A percentile compares a stretch with the other conserved stretches of the same genome.
Conservation (phyloP, 2,329 filamentous ascomycete genomes). For the Epichloe gansuensis region DNA sequence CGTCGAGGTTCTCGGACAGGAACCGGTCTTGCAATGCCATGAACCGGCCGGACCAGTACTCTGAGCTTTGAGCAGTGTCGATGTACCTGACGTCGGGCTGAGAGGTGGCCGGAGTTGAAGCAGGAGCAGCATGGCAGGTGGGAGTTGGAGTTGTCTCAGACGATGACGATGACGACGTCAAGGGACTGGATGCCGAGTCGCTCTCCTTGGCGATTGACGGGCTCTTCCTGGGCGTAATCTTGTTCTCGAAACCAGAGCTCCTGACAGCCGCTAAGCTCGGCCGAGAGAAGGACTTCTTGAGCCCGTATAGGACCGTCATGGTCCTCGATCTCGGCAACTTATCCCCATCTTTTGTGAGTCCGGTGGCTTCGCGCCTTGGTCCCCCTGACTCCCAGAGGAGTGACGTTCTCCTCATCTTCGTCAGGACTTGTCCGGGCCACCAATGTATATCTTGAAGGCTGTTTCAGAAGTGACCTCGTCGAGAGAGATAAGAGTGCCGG, state of each 20-base stretch:
- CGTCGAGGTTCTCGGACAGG: conserved; percentile 16
- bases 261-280: conserved; percentile 13
- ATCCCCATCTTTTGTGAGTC: conserved; percentile 5
- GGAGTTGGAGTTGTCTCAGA: not conserved
- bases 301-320: conserved; percentile 30
- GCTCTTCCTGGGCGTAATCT: not conserved
- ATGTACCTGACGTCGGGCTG: conserved; percentile 21
- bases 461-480: conserved; percentile 10
- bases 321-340: conserved; percentile 33
- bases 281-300: conserved; percentile 33
- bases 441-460: conserved; percentile 8
- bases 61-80: conserved; percentile 29
- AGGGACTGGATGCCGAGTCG: not conserved
- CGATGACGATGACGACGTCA: not conserved
- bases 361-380: not conserved
- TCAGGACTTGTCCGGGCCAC: not conserved
- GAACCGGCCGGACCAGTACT: conserved; percentile 54
- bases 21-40: conserved; percentile 40
- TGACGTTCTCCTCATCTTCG: conserved; percentile 18
- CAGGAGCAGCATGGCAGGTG: not conserved
- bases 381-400: conserved; percentile 2
- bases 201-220: not conserved
- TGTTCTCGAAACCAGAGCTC: conserved; percentile 10
- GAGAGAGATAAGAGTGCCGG: conserved; percentile 4
- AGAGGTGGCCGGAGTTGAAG: conserved; percentile 1